Evolutionary conservation across 176 grass and related monocot species (phyloP), one percentile per base, ranked within the genome.

Genomic region (Zoysia pacifica): DNA sequence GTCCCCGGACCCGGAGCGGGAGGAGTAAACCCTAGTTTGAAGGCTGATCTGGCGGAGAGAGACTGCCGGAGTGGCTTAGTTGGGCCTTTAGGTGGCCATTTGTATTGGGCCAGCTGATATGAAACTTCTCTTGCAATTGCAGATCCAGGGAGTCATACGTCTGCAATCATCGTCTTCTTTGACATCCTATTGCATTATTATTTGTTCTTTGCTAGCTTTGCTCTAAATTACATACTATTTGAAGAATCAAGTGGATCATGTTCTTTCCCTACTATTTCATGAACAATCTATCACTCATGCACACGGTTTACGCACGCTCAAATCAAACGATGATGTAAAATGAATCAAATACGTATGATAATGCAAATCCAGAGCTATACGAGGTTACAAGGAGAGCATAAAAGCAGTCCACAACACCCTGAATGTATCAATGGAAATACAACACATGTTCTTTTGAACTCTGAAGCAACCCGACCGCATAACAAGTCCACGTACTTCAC

Each of bases 21-120:
- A 84, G 66, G 75, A 76, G 50, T 65, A 61, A 89, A 78, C 87
- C 87, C 87, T 89, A 89, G 67, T 89, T 85, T 77, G 74, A 88
- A 79, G 75, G 61, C 80, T 60, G 77, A 76, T 75, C 77, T 65
- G 72, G 72, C 58, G 44, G 61, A 79, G 51, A 28, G 28, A 28
- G 28, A 28, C 28, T 64, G 72, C 47, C 28, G 28, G 28, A 28
- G 28, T 28, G 28, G 36, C 45, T 67, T 60, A 9, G 10, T 53
- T 85, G 78, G 82, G 78, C 87, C 51, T 20, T 64, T 38, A 0
- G 5, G 79, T 75, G 87, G 81, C 65, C 46, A 55, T 37, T 19
- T 40, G 2, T 77, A 20, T 28, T 53, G 61, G n/a, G 51, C 36
- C 62, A 11, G 10, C 46, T 44, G 11, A 10, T 13, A 41, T 61